phyloP scores from a whole-genome alignment of 1,284 basidiomycete species.

The Moesziomyces antarcticus region DNA sequence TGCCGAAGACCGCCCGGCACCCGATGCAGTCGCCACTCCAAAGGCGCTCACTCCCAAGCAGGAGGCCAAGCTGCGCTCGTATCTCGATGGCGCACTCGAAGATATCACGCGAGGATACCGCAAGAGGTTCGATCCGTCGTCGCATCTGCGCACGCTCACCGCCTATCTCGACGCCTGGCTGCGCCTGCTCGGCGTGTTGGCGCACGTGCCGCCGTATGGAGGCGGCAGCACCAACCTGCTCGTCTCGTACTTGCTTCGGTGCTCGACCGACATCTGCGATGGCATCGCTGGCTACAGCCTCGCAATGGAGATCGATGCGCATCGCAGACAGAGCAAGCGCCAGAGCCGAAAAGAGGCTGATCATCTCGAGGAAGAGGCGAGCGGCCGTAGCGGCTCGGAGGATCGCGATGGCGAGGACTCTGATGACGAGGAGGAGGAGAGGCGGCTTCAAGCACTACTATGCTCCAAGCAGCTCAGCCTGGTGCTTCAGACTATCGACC shows the following conservation, averaged over 20 bases:
- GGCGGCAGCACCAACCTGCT: conserved; percentile 49
- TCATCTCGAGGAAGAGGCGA: not conserved
- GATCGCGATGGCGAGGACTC: conserved; percentile 10
- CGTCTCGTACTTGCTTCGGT: conserved; percentile 55
- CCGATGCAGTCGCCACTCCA: conserved; percentile 31
- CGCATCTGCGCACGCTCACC: conserved; percentile 34
- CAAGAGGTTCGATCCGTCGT: conserved; percentile 51
- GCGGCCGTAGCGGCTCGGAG: not conserved
- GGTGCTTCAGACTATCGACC: conserved; percentile 44
- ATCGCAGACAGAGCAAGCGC: conserved; percentile 8
- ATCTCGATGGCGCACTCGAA: conserved; percentile 51
- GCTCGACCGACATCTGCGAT: conserved; percentile 56
- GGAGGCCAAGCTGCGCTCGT: conserved; percentile 51
- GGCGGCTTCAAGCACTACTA: conserved; percentile 11
- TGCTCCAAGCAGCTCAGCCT: conserved; percentile 42
- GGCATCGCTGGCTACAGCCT: conserved; percentile 55
- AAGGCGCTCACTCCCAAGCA: conserved; percentile 46
- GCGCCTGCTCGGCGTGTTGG: conserved; percentile 43
- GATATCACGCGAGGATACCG: conserved; percentile 48
- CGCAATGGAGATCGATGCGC: conserved; percentile 29
- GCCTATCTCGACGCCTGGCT: conserved; percentile 47
- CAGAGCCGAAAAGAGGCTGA: conserved; percentile 1
- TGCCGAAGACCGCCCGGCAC: not conserved
- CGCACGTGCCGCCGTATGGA: conserved; percentile 51
- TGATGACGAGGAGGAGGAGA: conserved; percentile 32